Conservation (phyloP, 306 rosid genomes). For the Oemleria cerasiformis region DNA sequence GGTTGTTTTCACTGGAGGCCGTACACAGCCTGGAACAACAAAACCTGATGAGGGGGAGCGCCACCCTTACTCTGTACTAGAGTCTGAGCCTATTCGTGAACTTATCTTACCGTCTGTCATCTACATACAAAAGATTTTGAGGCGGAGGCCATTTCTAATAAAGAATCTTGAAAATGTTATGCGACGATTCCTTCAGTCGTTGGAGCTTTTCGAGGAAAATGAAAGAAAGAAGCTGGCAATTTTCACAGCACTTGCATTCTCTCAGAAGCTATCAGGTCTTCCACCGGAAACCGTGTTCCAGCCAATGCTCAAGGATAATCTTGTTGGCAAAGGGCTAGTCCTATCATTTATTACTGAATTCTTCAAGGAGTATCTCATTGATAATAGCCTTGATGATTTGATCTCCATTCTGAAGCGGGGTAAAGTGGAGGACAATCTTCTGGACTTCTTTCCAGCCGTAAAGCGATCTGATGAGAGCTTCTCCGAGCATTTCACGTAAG, state of each 20-base stretch:
- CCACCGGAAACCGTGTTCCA: slow-evolving; percentile 98
- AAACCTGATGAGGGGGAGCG: slow-evolving; percentile 99
- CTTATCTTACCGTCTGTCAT: slow-evolving; percentile 84
- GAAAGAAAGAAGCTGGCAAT: slow-evolving; percentile 98
- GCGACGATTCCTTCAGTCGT: slow-evolving; percentile 91
- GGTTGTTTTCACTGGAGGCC: slow-evolving; percentile 99
- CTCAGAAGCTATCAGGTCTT: slow-evolving; percentile 98
- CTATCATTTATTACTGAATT: slow-evolving; percentile 90
- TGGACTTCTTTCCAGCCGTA: slow-evolving; percentile 82
- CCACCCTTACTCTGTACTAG: slow-evolving; percentile 86
- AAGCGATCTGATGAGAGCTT: slow-evolving; percentile 79
- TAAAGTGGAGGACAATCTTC: slow-evolving; percentile 90
- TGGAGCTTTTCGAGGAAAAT: slow-evolving; percentile 98
- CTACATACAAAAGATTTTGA: slow-evolving; percentile 86
- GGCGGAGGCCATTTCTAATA: slow-evolving; percentile 94
- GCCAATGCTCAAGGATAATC: slow-evolving; percentile 97
- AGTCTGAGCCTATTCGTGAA: slow-evolving; percentile 79
- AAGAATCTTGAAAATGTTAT: slow-evolving; percentile 98
- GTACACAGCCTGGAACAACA: slow-evolving; percentile 99
- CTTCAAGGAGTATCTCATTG: slow-evolving; percentile 91
- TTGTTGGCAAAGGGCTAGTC: slow-evolving; percentile 98
- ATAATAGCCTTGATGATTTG: slow-evolving; percentile 96
- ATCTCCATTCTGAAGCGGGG: slow-evolving; percentile 94
- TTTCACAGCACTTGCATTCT: slow-evolving; percentile 98
- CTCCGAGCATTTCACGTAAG: slow-evolving; percentile 96